phyloP scores from a whole-genome alignment of 2,329 filamentous ascomycete species.

The Ophiostoma quercus region DNA sequence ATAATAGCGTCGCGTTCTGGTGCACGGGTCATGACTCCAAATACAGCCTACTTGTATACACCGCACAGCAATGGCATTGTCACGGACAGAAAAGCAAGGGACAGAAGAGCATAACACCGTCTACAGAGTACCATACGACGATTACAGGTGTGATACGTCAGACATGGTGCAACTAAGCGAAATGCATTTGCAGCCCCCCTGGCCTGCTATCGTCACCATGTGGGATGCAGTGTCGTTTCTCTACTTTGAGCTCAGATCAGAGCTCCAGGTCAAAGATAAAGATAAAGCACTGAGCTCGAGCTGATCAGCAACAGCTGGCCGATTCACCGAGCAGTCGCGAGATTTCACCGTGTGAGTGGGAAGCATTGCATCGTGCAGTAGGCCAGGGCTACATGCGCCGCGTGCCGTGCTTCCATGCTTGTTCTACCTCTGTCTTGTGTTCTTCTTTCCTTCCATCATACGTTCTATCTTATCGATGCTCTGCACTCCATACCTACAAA shows the following conservation, averaged over 20 bases:
- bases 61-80: not conserved
- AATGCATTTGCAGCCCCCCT: not conserved
- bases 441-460: not conserved
- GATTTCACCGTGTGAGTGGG: slow-evolving; percentile 14
- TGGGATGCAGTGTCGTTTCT: not conserved
- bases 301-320: not conserved
- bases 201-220: not conserved
- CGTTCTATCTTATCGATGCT: slow-evolving; percentile 6
- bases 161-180: not conserved
- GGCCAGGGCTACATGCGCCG: not conserved
- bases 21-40: not conserved
- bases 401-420: not conserved
- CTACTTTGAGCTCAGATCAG: not conserved
- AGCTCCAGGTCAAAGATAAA: not conserved
- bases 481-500: not conserved
- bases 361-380: slow-evolving; percentile 3
- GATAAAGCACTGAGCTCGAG: not conserved
- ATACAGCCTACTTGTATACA: not conserved
- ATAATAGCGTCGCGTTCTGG: slow-evolving; percentile 13
- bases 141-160: not conserved
- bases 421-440: not conserved
- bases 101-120: not conserved
- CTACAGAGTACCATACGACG: not conserved
- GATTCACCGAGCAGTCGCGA: slow-evolving; percentile 5
- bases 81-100: not conserved